Evolutionary conservation across 495 filamentous ascomycete genomes (phyloP).

Genomic region (Aspergillus diversus): DNA sequence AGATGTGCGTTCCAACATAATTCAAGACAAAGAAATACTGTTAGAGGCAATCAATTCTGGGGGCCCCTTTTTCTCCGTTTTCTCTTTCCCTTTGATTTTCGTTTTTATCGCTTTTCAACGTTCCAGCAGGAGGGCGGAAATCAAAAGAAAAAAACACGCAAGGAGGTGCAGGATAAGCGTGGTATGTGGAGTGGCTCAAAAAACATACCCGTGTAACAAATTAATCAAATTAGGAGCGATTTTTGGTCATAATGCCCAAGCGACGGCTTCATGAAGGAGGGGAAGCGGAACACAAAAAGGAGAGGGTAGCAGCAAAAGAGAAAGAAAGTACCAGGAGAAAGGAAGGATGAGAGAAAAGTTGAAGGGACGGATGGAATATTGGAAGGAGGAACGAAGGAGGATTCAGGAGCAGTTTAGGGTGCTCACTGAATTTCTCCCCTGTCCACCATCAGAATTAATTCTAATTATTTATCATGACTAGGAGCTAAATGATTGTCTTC

Average conservation of each 20-base stretch:
- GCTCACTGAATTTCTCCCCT: background rate
- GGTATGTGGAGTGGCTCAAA: conserved; percentile 13
- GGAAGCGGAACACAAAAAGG: conserved; percentile 14
- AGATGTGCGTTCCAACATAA: background rate
- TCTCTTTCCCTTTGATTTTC: conserved; percentile 19
- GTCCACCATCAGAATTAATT: background rate
- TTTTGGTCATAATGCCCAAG: conserved; percentile 23
- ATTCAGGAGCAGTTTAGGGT: background rate
- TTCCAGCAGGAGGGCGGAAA: conserved; percentile 21
- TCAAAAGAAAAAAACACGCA: conserved; percentile 20
- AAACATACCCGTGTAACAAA: conserved; percentile 30
- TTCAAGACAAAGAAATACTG: conserved; percentile 1
- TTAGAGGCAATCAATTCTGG: background rate
- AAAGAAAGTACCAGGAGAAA: conserved; percentile 6
- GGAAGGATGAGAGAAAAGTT: conserved; percentile 11
- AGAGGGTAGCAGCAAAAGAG: conserved; percentile 6
- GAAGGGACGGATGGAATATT: conserved; percentile 17
- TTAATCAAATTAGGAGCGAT: conserved; percentile 21
- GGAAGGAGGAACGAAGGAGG: conserved; percentile 5
- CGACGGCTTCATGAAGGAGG: conserved; percentile 3
- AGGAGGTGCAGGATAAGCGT: conserved; percentile 17
- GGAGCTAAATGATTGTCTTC: background rate
- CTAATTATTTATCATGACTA: background rate
- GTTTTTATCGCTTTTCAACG: conserved; percentile 14
- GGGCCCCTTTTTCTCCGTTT: background rate